Evolutionary conservation across 352 stramenopile genomes (phyloP), one percentile per base, ranked within the genome.

Genomic region (Elongisporangium anandrum): DNA sequence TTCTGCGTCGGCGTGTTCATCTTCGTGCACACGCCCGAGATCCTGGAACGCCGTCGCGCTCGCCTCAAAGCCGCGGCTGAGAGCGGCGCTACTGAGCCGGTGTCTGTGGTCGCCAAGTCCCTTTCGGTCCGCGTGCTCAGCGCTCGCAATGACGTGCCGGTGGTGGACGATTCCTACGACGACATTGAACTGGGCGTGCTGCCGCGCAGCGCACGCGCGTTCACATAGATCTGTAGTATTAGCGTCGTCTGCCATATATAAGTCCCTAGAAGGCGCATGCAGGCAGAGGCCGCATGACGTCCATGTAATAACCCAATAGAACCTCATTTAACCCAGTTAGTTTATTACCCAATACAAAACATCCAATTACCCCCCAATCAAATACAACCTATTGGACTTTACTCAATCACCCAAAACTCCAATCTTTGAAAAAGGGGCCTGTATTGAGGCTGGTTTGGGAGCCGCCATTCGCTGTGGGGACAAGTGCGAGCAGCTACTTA

Each of bases 1-100:
- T 92, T 92, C 50, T 94, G 85, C 60, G 70, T 94, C 39, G 79
- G 81, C 54, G 81, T 92, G 13, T 94, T 94, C 61, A 79, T 89
- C 63, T 90, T 89, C 59, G 78, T 91, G 47, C 81, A 91, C 68
- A 92, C 80, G 3, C 82, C 81, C 1, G 85, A 94, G 62, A 79
- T 92, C 65, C 60, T 86, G 13, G 63, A 57, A 13, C 69, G 72
- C 20, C 65, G 66, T 54, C 66, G 66, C 9, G 59, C 72, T n/a
- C 54, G 34, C 16, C 34, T 15, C 34, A 45, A 45, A 17, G 34
- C 34, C 17, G 34, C 34, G 16, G 34, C 34, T 17, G 34, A 45
- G 34, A 45, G 13, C 34, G 34, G 34, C 57, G 58, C 64, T 22
- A 24, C 58, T 17, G 57, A 82, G 60, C 65, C 64, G 47, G 48